These are phyloP conservation scores for Jamesozyma spencerorum DNA, from an alignment of 805 yeast species.

Conservation along the genomic window DNA sequence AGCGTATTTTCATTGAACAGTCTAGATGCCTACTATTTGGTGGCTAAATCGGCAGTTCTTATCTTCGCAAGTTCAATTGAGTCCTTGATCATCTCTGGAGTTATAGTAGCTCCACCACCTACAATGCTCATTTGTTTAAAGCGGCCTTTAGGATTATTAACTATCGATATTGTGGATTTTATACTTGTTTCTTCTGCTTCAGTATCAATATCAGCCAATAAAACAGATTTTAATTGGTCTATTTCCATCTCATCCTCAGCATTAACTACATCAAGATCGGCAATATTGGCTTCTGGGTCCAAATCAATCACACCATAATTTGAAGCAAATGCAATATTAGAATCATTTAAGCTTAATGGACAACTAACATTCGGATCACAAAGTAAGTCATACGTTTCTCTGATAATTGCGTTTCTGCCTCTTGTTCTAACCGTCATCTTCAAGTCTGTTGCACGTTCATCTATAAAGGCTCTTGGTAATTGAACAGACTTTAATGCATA, in stretches of 20 bases:
- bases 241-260: constrained; percentile 30
- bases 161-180: constrained; percentile 42
- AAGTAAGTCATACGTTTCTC: constrained; percentile 44
- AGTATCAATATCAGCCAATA: constrained; percentile 73
- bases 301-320: constrained; percentile 53
- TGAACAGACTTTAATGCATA: constrained; percentile 50
- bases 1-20: no score
- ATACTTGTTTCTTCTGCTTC: constrained; percentile 69
- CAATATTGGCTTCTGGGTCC: constrained; percentile 29
- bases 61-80: constrained; percentile 40
- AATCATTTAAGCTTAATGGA: constrained; percentile 33
- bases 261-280: constrained; percentile 19
- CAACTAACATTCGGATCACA: constrained; percentile 41
- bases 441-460: constrained; percentile 48
- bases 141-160: constrained; percentile 21
- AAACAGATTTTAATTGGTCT: constrained; percentile 28
- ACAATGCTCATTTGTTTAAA: constrained; percentile 39
- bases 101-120: constrained; percentile 42
- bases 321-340: constrained; percentile 34
- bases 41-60: constrained; percentile 36
- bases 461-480: constrained; percentile 61
- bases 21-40: neutral
- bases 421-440: constrained; percentile 45
- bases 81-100: constrained; percentile 38
- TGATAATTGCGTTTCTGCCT: constrained; percentile 39